A percentile compares a stretch with the other conserved stretches of the same genome.
These are phyloP conservation scores for Roridomyces roridus DNA, from an alignment of 768 basidiomycete genomes.

Conservation along the genomic window DNA sequence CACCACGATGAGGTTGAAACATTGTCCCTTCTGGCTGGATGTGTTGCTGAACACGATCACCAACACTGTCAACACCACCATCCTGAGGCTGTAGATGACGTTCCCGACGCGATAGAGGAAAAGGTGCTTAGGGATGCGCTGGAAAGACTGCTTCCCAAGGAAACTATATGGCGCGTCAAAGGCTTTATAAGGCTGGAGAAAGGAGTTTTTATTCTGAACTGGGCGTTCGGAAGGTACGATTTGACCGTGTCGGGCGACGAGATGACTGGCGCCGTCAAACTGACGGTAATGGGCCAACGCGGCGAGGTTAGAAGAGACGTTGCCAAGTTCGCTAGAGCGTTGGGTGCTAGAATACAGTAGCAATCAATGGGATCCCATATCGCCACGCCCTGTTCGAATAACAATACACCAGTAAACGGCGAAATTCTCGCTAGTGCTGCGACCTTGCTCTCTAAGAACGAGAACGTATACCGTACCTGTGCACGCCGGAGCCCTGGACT, in stretches of 20 bases:
- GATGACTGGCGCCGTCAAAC: conserved; percentile 47
- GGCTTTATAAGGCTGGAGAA: conserved; percentile 69
- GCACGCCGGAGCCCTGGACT: conserved; percentile 57
- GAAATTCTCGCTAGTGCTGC: conserved; percentile 76
- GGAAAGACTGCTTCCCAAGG: conserved; percentile 57
- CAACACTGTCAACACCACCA: conserved; percentile 21
- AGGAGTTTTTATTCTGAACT: conserved; percentile 74
- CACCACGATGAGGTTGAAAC: conserved; percentile 92
- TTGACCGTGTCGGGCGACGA: conserved; percentile 40
- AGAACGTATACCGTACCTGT: conserved; percentile 57
- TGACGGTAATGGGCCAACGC: conserved; percentile 93
- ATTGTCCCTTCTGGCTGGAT: conserved; percentile 62
- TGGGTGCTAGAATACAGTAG: conserved; percentile 45
- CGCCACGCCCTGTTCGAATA: conserved; percentile 66
- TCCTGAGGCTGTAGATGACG: conserved; percentile 9
- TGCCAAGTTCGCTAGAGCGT: conserved; percentile 53
- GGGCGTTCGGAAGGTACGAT: conserved; percentile 92
- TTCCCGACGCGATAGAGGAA: conserved; percentile 38
- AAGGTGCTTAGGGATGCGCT: conserved; percentile 55
- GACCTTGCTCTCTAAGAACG: conserved; percentile 48
- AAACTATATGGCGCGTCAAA: conserved; percentile 82
- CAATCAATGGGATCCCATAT: too few species aligned
- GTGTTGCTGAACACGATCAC: conserved; percentile 25
- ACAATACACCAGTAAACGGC: conserved; percentile 71
- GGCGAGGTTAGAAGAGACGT: conserved; percentile 75